Base-by-base conservation (phyloP, 2,329 filamentous ascomycete species). In the Aspergillus sp. region DNA sequence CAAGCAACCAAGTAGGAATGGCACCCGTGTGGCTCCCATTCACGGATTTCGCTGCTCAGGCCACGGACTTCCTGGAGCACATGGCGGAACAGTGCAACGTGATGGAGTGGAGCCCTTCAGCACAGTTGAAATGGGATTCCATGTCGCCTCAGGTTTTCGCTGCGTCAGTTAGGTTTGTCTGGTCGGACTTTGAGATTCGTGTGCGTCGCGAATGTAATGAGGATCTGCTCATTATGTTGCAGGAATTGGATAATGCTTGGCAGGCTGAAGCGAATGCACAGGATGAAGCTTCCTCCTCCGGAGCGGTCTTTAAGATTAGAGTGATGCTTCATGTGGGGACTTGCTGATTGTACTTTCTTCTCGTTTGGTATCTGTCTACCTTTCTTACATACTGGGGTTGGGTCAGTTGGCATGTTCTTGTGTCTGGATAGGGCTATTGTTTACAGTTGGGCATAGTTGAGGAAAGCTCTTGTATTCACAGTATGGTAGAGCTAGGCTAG, bases 141-240 rank as follows among this genome's bases (percentile, higher is more conserved):
- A 36, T 36, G 32, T 5, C 32, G 32, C 32, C 17, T 62, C 49
- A 36, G 32, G 19, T 21, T 1, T 49, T 67, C 3, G 56, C 61
- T 5, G 68, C 63, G 15, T 70, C 69, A 1, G 59, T 71, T 5
- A 64, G 50, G 21, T 62, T 69, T 9, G 58, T 63, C 13, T 71
- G 67, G 69, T 65, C 67, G 0, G 55, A 48, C 4, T 63, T 67
- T 12, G 59, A 59, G 23, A 65, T 69, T 32, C 57, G 65, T 6
- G 58, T 71, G 1, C 65, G 69, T 9, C 62, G 50, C 43, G 67
- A 61, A 1, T 51, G 58, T 12, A 61, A 69, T 15, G 17, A 57
- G 9, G 69, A 70, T 38, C 65, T 57, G 61, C 28, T 48, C 7
- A 15, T 60, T 19, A 45, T 68, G 4, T 54, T 64, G 50, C 15